Conservation (phyloP, 169 alveolate species). For the Theileria annulata region DNA sequence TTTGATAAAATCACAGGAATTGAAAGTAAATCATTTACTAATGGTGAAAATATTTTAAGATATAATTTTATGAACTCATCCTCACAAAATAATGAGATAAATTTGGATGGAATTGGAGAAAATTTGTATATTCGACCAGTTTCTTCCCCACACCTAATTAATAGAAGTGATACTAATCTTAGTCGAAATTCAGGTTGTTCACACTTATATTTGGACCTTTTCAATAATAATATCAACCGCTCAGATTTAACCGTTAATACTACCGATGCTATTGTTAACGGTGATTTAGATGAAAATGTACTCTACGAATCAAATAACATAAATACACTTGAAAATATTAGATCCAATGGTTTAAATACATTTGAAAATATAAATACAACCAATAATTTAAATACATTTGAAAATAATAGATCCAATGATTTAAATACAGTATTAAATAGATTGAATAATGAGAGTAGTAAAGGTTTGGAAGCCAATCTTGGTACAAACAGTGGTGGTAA, state of each 20-base stretch:
- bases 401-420: neutral
- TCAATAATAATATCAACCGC: neutral
- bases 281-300: neutral
- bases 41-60: slow-evolving; percentile 35
- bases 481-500: slow-evolving; percentile 12
- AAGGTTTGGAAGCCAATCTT: slow-evolving; percentile 2
- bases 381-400: too few relatives aligned
- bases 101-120: slow-evolving; percentile 29
- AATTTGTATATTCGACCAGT: slow-evolving; percentile 11
- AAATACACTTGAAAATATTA: neutral
- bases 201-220: neutral
- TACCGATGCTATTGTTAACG: neutral
- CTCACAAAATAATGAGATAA: slow-evolving; percentile 38
- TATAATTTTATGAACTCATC: slow-evolving; percentile 32
- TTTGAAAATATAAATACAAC: neutral
- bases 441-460: slow-evolving; percentile 10
- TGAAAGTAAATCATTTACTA: slow-evolving; percentile 44
- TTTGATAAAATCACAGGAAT: slow-evolving; percentile 31
- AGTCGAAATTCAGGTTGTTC: neutral
- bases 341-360: neutral
- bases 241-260: neutral
- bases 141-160: slow-evolving; percentile 47
- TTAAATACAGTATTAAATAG: neutral
- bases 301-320: neutral
- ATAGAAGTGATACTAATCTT: slow-evolving; percentile 26